Percentiles rank a stretch among this genome's conserved stretches.
phyloP scores from a whole-genome alignment of 768 basidiomycete genomes.

The Pilatotrama ljubarskyi region DNA sequence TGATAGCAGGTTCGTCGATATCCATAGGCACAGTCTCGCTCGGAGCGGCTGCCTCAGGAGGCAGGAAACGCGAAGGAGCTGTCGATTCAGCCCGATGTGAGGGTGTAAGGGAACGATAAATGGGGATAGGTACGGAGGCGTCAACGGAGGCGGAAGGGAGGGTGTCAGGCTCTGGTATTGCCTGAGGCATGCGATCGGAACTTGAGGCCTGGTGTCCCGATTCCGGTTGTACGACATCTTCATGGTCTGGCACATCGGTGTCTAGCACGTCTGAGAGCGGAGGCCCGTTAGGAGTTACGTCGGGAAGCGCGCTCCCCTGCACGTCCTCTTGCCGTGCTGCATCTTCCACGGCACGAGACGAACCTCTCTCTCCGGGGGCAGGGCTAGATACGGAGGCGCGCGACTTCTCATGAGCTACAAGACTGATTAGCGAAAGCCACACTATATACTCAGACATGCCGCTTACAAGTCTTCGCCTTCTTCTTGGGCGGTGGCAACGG shows the following conservation, averaged over 20 bases:
- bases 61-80: no score
- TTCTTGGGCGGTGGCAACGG: conserved; percentile 55
- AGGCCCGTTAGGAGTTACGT: not conserved
- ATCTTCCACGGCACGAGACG: conserved; percentile 14
- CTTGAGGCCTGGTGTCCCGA: no score
- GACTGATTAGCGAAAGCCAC: not conserved
- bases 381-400: conserved; percentile 3
- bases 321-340: conserved; percentile 1
- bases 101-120: no score
- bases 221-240: no score
- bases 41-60: no score
- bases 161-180: no score
- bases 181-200: no score
- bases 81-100: not conserved
- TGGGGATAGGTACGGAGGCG: not conserved
- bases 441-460: not conserved
- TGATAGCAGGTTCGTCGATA: not conserved
- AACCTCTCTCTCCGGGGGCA: not conserved
- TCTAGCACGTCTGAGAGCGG: not conserved
- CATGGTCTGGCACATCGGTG: no score
- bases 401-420: conserved; percentile 19
- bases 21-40: conserved; percentile 12
- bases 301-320: not conserved
- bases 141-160: not conserved
- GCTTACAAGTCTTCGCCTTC: conserved; percentile 47